Conservation (phyloP, 176 grass and related monocot species). For the Otatea glauca region DNA sequence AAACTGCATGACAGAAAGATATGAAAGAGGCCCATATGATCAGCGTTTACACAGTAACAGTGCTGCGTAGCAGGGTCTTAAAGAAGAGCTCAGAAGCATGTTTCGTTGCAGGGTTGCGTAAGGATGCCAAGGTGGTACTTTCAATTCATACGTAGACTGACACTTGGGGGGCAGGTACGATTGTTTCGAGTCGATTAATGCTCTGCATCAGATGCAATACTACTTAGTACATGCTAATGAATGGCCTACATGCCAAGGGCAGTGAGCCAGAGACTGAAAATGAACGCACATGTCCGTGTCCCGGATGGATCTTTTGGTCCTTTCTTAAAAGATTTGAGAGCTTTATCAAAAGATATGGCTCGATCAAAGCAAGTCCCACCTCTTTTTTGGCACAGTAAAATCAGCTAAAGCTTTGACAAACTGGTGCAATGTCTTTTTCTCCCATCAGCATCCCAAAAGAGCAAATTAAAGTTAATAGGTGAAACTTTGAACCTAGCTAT, state of each 20-base stretch:
- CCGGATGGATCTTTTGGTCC: not conserved
- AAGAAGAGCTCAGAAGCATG: not conserved
- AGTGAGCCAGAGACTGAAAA: conserved; percentile 2
- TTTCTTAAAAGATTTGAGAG: not conserved
- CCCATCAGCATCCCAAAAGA: not conserved
- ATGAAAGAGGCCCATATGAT: not conserved
- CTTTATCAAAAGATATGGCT: conserved; percentile 23
- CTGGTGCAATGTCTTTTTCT: not conserved
- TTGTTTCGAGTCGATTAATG: not conserved
- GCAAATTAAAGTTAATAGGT: not conserved
- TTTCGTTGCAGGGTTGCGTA: conserved; percentile 15
- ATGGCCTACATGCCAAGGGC: not conserved
- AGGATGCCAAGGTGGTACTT: conserved; percentile 13
- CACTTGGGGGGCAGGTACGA: not conserved
- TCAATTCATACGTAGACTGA: not conserved
- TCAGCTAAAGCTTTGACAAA: not conserved
- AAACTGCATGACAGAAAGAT: not conserved
- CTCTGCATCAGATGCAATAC: not conserved
- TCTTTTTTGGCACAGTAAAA: not conserved
- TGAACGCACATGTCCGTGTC: conserved; percentile 25
- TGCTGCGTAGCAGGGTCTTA: not conserved
- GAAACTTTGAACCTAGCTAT: not conserved
- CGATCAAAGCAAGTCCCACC: not conserved
- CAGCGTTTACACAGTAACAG: not conserved
- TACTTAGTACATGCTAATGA: conserved; percentile 10